Percentiles rank a stretch among this genome's conserved stretches.
Evolutionary conservation across 148 eudicot genomes (phyloP).

Genomic region (Rhododendron ferrugineum): DNA sequence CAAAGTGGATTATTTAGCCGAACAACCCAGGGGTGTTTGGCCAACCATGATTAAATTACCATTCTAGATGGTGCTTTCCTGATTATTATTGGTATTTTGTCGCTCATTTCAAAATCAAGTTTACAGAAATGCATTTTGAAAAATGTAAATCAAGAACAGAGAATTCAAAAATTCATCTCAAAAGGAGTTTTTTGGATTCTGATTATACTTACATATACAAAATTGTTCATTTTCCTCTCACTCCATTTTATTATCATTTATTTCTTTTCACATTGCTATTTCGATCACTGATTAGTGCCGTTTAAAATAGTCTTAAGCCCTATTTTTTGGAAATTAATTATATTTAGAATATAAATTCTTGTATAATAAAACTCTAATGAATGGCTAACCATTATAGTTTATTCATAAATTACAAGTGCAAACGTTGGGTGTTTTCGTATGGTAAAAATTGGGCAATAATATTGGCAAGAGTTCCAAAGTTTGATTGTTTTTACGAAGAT

Average conservation of each 20-base stretch:
- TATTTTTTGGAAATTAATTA: too few species aligned
- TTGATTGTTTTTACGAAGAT: too few species aligned
- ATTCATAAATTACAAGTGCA: too few species aligned
- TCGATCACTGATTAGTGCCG: not conserved
- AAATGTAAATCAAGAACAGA: too few species aligned
- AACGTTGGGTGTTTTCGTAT: not conserved
- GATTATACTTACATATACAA: not conserved
- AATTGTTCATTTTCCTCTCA: not conserved
- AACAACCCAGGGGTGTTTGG: not conserved
- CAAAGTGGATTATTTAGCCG: too few species aligned
- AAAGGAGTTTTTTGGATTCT: not conserved
- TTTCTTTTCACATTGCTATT: not conserved
- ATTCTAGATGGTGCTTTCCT: not conserved
- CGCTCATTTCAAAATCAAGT: not conserved
- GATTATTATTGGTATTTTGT: not conserved
- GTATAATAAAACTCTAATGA: not conserved
- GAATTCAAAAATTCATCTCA: not conserved
- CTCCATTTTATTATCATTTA: too few species aligned
- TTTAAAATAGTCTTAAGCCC: not conserved
- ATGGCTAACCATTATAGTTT: too few species aligned
- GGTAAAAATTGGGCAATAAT: not conserved
- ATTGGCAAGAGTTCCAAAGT: too few species aligned
- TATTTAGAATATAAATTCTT: too few species aligned
- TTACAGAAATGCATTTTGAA: not conserved
- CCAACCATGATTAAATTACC: not conserved